phyloP scores from a whole-genome alignment of 306 rosid species.

The Canavalia ensiformis region DNA sequence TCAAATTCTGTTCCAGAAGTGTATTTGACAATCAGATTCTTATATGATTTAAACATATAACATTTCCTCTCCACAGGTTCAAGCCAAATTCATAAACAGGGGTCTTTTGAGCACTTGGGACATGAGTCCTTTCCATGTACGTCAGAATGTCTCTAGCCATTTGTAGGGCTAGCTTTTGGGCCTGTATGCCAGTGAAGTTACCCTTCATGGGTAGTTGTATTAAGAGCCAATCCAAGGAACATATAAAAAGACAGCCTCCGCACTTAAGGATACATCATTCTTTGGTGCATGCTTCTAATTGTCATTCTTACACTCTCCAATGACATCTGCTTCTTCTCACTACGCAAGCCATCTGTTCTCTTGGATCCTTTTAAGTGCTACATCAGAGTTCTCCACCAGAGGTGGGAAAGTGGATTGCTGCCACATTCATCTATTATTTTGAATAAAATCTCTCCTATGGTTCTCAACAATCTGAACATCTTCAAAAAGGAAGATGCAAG shows the following conservation, averaged over 20 bases:
- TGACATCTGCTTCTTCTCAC: conserved; percentile 53
- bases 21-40: conserved; percentile 67
- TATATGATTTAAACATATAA: conserved; percentile 70
- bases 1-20: conserved; percentile 82
- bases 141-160: conserved; percentile 83
- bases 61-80: conserved; percentile 84
- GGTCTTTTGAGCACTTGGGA: conserved; percentile 65
- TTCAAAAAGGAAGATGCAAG: no score
- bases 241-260: conserved; percentile 82
- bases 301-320: conserved; percentile 55
- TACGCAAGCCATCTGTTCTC: conserved; percentile 55
- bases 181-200: conserved; percentile 87
- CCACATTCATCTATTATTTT: no score
- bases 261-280: conserved; percentile 73
- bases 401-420: no score
- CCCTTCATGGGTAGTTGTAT: conserved; percentile 76
- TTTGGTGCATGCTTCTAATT: conserved; percentile 60
- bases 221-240: conserved; percentile 70
- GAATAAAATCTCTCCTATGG: no score
- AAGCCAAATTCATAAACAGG: conserved; percentile 85
- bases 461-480: no score
- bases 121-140: conserved; percentile 93
- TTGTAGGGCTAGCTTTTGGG: conserved; percentile 76
- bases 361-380: no score
- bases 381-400: no score